phyloP scores from a whole-genome alignment of 108 stramenopile genomes.

The Nannochloropsis oceanica region DNA sequence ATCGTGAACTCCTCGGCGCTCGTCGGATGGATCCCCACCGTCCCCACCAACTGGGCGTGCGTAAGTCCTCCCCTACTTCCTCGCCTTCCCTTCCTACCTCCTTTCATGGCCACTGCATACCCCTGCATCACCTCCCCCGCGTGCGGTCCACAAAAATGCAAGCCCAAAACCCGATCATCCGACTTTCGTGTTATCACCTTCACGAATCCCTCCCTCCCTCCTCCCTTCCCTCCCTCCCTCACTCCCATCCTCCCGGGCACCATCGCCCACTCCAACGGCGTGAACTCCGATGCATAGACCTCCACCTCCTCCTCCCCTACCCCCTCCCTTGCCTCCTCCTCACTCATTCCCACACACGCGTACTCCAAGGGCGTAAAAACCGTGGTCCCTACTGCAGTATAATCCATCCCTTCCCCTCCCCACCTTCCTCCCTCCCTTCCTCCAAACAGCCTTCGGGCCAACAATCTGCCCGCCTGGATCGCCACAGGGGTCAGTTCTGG shows the following conservation, averaged over 20 bases:
- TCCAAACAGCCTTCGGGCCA: conserved; percentile 81
- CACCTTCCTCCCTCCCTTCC: conserved; percentile 39
- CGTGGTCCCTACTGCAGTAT: conserved; percentile 75
- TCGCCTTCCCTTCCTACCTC: conserved; percentile 43
- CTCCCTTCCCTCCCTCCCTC: conserved; percentile 31
- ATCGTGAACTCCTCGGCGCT: no score
- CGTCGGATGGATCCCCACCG: conserved; percentile 87
- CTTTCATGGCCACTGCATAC: conserved; percentile 73
- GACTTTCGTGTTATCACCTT: conserved; percentile 72
- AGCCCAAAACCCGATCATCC: conserved; percentile 59
- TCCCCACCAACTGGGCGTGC: conserved; percentile 53
- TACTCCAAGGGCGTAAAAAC: conserved; percentile 97
- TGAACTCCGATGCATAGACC: conserved; percentile 79
- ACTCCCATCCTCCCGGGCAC: conserved; percentile 4
- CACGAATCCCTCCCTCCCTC: conserved; percentile 49
- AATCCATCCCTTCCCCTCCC: conserved; percentile 55
- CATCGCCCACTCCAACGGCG: conserved; percentile 86
- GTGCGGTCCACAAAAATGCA: conserved; percentile 89
- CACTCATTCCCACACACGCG: conserved; percentile 75
- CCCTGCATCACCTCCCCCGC: conserved; percentile 82
- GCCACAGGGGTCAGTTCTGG: conserved; percentile 97
- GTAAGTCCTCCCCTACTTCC: conserved; percentile 24
- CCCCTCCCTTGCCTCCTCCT: conserved; percentile 68
- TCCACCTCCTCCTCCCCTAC: conserved; percentile 64
- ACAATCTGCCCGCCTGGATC: conserved; percentile 72